A percentile compares a stretch with the other conserved stretches of the same genome.
Conservation (phyloP, 805 yeast genomes). For the Metschnikowia continentalis region DNA sequence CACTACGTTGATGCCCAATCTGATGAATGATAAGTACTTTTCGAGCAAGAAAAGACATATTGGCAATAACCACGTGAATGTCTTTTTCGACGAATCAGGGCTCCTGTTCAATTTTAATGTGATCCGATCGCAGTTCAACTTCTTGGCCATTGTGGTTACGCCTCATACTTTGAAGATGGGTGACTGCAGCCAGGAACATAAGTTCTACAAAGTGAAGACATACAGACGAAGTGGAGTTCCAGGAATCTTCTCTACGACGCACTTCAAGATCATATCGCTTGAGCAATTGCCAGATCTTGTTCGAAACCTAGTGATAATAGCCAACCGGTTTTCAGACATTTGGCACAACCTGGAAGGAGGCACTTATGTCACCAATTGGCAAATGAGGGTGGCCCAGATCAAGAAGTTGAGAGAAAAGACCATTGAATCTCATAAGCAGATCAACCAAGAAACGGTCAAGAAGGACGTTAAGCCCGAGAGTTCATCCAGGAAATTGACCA, state of each 20-base stretch:
- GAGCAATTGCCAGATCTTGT: conserved; percentile 58
- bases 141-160: conserved; percentile 71
- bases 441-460: conserved; percentile 22
- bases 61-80: conserved; percentile 79
- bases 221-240: conserved; percentile 68
- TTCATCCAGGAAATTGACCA: conserved; percentile 15
- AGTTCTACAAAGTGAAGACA: conserved; percentile 57
- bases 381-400: conserved; percentile 58
- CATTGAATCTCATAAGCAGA: conserved; percentile 21
- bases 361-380: conserved; percentile 61
- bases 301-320: conserved; percentile 60
- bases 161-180: conserved; percentile 43
- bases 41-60: conserved; percentile 75
- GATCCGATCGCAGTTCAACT: conserved; percentile 76
- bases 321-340: conserved; percentile 68
- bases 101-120: conserved; percentile 63
- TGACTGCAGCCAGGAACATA: conserved; percentile 7
- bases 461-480: neutral
- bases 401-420: conserved; percentile 27
- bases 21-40: conserved; percentile 35
- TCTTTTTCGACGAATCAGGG: conserved; percentile 74
- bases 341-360: conserved; percentile 58
- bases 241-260: conserved; percentile 71
- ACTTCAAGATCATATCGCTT: conserved; percentile 64
- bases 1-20: conserved; percentile 75